Percentiles rank a stretch among this genome's conserved stretches.
Evolutionary conservation across 306 rosid genomes (phyloP).

Genomic region (Cotoneaster glaucophyllus): DNA sequence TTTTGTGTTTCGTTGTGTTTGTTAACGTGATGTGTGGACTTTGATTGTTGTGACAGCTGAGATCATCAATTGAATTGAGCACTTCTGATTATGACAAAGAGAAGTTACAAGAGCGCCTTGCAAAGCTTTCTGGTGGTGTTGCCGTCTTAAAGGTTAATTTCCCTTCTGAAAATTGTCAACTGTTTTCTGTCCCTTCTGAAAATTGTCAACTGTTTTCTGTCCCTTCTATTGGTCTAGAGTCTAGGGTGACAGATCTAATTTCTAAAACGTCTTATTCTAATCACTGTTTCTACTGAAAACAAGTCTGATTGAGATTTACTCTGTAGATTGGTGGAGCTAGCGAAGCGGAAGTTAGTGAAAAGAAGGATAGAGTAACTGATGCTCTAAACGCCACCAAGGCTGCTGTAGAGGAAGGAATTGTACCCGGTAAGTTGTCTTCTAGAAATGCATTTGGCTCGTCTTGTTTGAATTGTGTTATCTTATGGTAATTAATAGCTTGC

Average conservation of each 20-base stretch:
- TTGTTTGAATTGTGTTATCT: not conserved
- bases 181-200: not conserved
- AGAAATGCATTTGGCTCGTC: not conserved
- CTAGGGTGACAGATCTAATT: not conserved
- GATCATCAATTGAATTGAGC: constrained; percentile 40
- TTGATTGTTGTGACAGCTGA: constrained; percentile 29
- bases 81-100: constrained; percentile 53
- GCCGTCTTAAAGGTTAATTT: constrained; percentile 42
- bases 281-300: not conserved
- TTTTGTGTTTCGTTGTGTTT: not conserved
- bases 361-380: constrained; percentile 52
- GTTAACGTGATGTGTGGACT: not conserved
- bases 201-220: not conserved
- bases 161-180: not conserved
- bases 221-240: not conserved
- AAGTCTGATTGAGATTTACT: not conserved
- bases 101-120: constrained; percentile 41
- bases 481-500: not conserved
- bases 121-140: constrained; percentile 50
- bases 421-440: constrained; percentile 28
- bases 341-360: constrained; percentile 49
- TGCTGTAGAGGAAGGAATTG: constrained; percentile 56
- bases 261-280: not conserved
- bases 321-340: constrained; percentile 49
- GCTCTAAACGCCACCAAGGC: constrained; percentile 57